Base-by-base conservation (phyloP, 1,139 yeast species). In the Nakaseomyces glabratus region DNA sequence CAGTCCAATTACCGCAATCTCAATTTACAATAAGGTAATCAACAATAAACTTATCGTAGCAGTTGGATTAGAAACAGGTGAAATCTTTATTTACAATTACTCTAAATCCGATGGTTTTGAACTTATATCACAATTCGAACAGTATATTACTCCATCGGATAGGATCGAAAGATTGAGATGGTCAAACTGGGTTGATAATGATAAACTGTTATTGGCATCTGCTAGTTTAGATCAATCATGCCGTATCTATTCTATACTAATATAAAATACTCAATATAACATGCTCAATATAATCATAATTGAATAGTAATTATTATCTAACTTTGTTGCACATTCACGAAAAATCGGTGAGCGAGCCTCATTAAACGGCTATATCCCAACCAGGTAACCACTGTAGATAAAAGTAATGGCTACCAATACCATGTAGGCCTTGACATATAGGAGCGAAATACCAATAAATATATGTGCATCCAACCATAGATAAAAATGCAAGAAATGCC, bases 11-110 rank as follows among this genome's bases (percentile, higher is more conserved):
- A 85, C 96, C 0, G 78, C 96, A 0, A 64, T 86, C 2, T 77
- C 84, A 28, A 66, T 76, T 4, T 67, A 62, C 42, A 56, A 52
- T 26, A 34, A 45, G 20, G n/a, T 52, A 26, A 38, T 54, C 8
- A 44, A 49, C 10, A 56, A 55, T 13, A 56, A 53, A 17, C 42
- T 65, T 10, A 31, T 67, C 1, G 43, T 85, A 7, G 81, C 82
- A 0, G 72, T 71, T 11, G 98, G 98, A 1, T 61, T 76, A 24
- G 97, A 88, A 47, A 65, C 63, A 38, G 97, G 88, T 38, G 61
- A 47, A 35, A 56, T 71, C 18, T 55, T 50, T 13, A 41, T 64
- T 10, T 60, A 59, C 37, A 43, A 46, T 8, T 64, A 65, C 33
- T 39, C 41, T 23, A 24, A 37, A 4, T 23, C 28, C 7, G 43